Conservation (phyloP, 768 basidiomycete species). For the Trametes maxima region DNA sequence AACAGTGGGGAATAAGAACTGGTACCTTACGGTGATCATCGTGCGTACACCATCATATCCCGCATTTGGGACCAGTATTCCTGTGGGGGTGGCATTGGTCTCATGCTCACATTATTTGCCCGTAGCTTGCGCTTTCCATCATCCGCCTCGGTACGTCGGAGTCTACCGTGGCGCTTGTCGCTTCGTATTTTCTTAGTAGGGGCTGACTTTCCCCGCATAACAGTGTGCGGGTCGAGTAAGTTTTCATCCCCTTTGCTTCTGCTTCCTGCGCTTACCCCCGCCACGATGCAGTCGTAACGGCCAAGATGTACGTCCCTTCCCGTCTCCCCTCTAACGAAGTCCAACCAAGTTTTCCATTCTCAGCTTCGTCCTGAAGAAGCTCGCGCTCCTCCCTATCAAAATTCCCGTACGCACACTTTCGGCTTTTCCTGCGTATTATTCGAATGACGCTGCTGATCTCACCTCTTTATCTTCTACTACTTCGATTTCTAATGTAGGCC, state of each 20-base stretch:
- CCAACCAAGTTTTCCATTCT: not conserved
- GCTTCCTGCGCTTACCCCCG: not conserved
- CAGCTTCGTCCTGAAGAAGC: slow-evolving; percentile 1
- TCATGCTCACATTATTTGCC: not conserved
- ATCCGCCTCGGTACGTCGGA: slow-evolving; percentile 10
- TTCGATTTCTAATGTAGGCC: not conserved
- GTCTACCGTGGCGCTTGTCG: not conserved
- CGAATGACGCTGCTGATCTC: no score
- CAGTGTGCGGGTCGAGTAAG: slow-evolving; percentile 14
- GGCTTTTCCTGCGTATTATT: no score
- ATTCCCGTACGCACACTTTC: not conserved
- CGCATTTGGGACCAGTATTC: not conserved
- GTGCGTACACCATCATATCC: not conserved
- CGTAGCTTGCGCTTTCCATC: slow-evolving; percentile 9
- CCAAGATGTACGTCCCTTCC: not conserved
- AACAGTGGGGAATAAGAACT: not conserved
- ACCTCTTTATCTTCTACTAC: not conserved
- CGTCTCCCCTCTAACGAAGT: not conserved
- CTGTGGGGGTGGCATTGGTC: not conserved
- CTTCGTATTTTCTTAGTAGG: not conserved
- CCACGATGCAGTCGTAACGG: not conserved
- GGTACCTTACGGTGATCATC: not conserved
- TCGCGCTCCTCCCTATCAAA: not conserved
- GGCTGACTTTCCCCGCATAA: not conserved
- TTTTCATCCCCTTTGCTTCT: not conserved